Evolutionary conservation across 2,329 filamentous ascomycete genomes (phyloP).

Genomic region (Talaromyces sp.): DNA sequence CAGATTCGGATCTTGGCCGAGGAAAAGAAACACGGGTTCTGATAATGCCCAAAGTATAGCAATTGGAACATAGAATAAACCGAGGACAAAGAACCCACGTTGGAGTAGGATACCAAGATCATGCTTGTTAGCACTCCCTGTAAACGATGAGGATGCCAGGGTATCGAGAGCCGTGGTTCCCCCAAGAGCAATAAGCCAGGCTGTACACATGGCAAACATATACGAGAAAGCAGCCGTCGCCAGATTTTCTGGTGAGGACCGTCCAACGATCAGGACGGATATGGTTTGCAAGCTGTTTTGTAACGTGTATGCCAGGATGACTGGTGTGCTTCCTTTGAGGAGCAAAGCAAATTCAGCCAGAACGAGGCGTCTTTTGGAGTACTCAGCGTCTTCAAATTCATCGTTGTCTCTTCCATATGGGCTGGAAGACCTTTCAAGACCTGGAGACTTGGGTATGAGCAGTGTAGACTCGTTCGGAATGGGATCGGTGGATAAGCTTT

Average conservation of each 20-base stretch:
- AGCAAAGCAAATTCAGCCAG: slow-evolving; percentile 64
- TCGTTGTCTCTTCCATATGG: slow-evolving; percentile 9
- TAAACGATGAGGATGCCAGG: slow-evolving; percentile 77
- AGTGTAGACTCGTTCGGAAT: slow-evolving; percentile 27
- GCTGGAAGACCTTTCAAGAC: slow-evolving; percentile 12
- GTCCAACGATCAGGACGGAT: slow-evolving; percentile 77
- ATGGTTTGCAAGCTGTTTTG: slow-evolving; percentile 82
- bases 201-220: slow-evolving; percentile 90
- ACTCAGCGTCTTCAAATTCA: slow-evolving; percentile 21
- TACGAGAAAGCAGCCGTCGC: slow-evolving; percentile 83
- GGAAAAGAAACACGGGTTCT: slow-evolving; percentile 66
- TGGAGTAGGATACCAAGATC: slow-evolving; percentile 77
- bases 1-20: slow-evolving; percentile 77
- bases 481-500: background rate
- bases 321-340: slow-evolving; percentile 66
- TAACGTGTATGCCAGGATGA: slow-evolving; percentile 79
- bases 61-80: slow-evolving; percentile 69
- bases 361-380: slow-evolving; percentile 38
- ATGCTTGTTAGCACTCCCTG: slow-evolving; percentile 72
- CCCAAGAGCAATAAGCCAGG: slow-evolving; percentile 80
- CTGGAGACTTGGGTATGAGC: slow-evolving; percentile 27
- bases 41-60: slow-evolving; percentile 71
- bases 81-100: slow-evolving; percentile 68
- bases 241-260: slow-evolving; percentile 73
- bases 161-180: slow-evolving; percentile 86